phyloP scores from a whole-genome alignment of 2,329 filamentous ascomycete genomes.

The Penicillium olsonii region DNA sequence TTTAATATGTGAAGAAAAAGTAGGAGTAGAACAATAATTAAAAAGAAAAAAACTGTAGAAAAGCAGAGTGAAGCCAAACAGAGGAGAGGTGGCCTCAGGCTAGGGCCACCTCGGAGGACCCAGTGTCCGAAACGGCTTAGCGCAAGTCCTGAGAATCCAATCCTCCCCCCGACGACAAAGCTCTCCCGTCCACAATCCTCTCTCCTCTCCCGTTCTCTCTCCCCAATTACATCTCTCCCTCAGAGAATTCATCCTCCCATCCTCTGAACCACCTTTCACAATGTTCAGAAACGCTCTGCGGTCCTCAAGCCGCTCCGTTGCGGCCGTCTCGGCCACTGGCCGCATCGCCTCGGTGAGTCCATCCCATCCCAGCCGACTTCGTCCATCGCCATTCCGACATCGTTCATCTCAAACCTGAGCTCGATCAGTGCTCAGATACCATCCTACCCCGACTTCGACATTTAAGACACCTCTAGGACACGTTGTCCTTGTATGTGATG shows the following conservation, averaged over 20 bases:
- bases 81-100: constrained; percentile 28
- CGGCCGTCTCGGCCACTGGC: constrained; percentile 87
- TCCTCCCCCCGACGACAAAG: constrained; percentile 42
- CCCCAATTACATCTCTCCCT: constrained; percentile 45
- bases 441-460: constrained; percentile 22
- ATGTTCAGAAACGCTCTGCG: constrained; percentile 99
- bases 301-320: constrained; percentile 93
- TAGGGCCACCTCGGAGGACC: constrained; percentile 44
- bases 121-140: constrained; percentile 43
- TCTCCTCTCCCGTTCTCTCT: constrained; percentile 40
- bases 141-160: constrained; percentile 42
- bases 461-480: constrained; percentile 23
- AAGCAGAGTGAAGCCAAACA: neutral
- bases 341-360: constrained; percentile 92
- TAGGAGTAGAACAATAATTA: no score
- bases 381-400: constrained; percentile 30
- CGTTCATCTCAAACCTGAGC: constrained; percentile 36
- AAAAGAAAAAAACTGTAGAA: neutral
- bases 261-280: constrained; percentile 51
- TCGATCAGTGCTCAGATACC: constrained; percentile 32
- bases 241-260: constrained; percentile 46
- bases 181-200: constrained; percentile 47
- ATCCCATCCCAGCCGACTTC: constrained; percentile 50
- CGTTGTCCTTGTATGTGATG: constrained; percentile 46
- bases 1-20: no score